Base-by-base conservation (phyloP, 371 early-diverging fungal species). In the Mucor irregularis region DNA sequence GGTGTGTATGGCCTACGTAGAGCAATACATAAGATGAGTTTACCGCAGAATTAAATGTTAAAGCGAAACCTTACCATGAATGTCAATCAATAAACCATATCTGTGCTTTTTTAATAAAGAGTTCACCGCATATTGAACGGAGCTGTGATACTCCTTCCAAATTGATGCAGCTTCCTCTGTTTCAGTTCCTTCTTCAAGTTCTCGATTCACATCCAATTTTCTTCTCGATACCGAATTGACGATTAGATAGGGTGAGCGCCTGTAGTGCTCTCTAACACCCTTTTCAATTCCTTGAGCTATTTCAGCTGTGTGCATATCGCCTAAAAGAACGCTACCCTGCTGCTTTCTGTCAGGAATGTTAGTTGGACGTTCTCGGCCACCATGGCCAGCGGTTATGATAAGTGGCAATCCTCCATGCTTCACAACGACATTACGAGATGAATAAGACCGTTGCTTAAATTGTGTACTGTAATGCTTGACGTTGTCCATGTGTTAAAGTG, bases 361-460 rank as follows among this genome's bases (percentile, higher is more conserved):
- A 17, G 14, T 26, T 14, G 62, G 62, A 19, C 16, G 43, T n/a
- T 25, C 1, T 1, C 28, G 28, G 0, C 62, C 62, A 6, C 62
- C 62, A 44, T 61, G 62, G 19, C 51, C 56, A 3, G 46, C 62
- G 16, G 62, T 55, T 10, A 61, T 61, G 9, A 61, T 35, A 9
- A 61, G 34, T 9, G 62, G 62, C 13, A 61, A 26, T 4, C 8
- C 22, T 0, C 62, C 62, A 3, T 8, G 6, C n/a, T 34, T 31
- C 16, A 17, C 16, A 7, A 35, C 22, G n/a, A 39, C 25, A 22
- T 47, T 19, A 39, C 28, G 13, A 4, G 11, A 9, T 28, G 47
- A 26, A 17, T 47, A 30, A 0, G 30, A 17, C 6, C 19, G 28
- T 21, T 47, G 21, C 17, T 30, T n/a, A 9, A 47, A 47, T 5